Conservation (phyloP, 352 stramenopile genomes). For the Phytophthora chlamydospora region DNA sequence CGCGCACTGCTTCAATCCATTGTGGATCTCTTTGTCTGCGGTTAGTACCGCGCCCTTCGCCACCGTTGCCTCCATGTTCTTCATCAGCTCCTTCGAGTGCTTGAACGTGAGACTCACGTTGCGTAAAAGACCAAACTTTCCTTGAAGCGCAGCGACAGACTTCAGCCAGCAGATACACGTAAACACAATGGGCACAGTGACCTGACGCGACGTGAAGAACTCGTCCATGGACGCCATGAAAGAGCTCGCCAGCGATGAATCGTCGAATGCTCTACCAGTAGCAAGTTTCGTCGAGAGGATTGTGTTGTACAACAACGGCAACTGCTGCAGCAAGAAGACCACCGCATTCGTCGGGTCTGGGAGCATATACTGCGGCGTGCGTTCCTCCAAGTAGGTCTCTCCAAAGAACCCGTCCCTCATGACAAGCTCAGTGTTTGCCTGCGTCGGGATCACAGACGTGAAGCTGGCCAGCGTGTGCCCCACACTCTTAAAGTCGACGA, state of each 20-base stretch:
- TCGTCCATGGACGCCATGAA: constrained; percentile 29
- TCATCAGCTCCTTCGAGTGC: constrained; percentile 26
- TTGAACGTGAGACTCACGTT: constrained; percentile 35
- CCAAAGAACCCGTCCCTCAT: constrained; percentile 15
- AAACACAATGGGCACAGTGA: constrained; percentile 36
- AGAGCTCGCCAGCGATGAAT: constrained; percentile 3
- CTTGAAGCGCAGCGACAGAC: constrained; percentile 36
- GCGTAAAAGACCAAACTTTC: constrained; percentile 17
- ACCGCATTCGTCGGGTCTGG: constrained; percentile 1
- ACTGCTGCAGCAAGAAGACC: constrained; percentile 17
- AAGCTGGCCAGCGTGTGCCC: constrained; percentile 7
- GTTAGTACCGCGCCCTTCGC: constrained; percentile 24
- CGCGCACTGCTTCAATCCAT: constrained; percentile 6
- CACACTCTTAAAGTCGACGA: constrained; percentile 6
- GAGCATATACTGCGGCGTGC: constrained; percentile 7
- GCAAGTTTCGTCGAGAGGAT: neutral
- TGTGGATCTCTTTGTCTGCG: constrained; percentile 17
- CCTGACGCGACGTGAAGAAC: constrained; percentile 31
- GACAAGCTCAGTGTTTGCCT: neutral
- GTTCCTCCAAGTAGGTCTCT: constrained; percentile 15
- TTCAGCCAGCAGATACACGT: constrained; percentile 41
- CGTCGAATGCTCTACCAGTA: neutral
- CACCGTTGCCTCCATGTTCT: constrained; percentile 21
- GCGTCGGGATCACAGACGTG: constrained; percentile 6
- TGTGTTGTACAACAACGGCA: constrained; percentile 20